Evolutionary conservation across 2,329 filamentous ascomycete genomes (phyloP).

Genomic region (Hymenoscyphus linearis): DNA sequence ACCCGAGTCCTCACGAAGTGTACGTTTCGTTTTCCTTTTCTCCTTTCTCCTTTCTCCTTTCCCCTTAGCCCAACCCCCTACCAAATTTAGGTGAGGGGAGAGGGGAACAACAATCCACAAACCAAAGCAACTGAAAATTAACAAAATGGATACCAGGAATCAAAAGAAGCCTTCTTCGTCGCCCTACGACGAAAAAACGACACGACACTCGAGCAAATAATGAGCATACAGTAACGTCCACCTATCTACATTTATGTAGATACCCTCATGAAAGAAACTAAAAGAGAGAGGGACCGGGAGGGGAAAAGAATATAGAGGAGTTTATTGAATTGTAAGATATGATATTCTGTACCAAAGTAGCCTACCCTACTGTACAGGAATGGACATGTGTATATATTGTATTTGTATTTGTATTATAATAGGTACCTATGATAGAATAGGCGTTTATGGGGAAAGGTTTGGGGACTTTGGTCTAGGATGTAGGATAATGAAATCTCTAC

Average conservation of each 20-base stretch:
- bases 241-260: not conserved
- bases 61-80: not conserved
- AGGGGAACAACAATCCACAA: too few species aligned
- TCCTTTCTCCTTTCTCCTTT: not conserved
- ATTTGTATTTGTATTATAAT: not conserved
- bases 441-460: not conserved
- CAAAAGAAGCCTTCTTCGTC: slow-evolving; percentile 82
- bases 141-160: slow-evolving; percentile 68
- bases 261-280: not conserved
- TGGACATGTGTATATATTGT: too few species aligned
- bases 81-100: too few species aligned
- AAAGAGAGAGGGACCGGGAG: too few species aligned
- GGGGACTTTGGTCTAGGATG: not conserved
- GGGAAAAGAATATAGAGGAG: too few species aligned
- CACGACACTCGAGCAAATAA: slow-evolving; percentile 8
- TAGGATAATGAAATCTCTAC: not conserved
- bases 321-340: too few species aligned
- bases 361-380: too few species aligned
- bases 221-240: not conserved
- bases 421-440: not conserved
- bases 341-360: too few species aligned
- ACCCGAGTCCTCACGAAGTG: slow-evolving; percentile 82
- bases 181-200: slow-evolving; percentile 63
- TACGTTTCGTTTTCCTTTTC: slow-evolving; percentile 40
- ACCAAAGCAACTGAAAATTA: not conserved